Evolutionary conservation across 73 alveolate genomes (phyloP).

Genomic region (Paraurostyla sp.): DNA sequence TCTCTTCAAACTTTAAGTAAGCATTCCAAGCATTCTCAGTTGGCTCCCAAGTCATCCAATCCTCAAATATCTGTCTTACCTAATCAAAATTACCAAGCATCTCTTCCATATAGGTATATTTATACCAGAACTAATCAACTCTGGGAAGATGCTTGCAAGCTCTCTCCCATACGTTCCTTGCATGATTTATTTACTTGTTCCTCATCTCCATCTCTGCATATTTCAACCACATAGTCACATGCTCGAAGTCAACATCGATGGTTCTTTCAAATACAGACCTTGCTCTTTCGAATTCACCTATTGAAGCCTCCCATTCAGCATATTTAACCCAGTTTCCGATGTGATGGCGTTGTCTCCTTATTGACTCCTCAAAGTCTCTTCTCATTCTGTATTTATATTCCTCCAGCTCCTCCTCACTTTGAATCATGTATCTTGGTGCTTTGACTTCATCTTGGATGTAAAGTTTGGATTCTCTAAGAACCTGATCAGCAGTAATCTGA

Average conservation of each 20-base stretch:
- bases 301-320: conserved; percentile 95
- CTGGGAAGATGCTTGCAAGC: conserved; percentile 97
- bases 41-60: conserved; percentile 99
- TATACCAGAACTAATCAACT: conserved; percentile 97
- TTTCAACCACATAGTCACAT: conserved; percentile 95
- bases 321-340: conserved; percentile 97
- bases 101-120: conserved; percentile 99
- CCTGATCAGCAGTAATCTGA: conserved; percentile 98
- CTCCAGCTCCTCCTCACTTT: conserved; percentile 96
- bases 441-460: conserved; percentile 92
- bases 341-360: conserved; percentile 92
- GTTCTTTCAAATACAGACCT: conserved; percentile 99
- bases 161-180: conserved; percentile 99
- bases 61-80: conserved; percentile 94
- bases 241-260: conserved; percentile 96
- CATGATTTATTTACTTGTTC: conserved; percentile 98
- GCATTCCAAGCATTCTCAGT: conserved; percentile 96
- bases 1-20: conserved; percentile 94
- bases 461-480: conserved; percentile 96
- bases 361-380: conserved; percentile 94
- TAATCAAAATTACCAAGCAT: conserved; percentile 94
- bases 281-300: conserved; percentile 92
- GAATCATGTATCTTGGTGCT: conserved; percentile 90
- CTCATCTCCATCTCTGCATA: conserved; percentile 99
- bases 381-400: conserved; percentile 95